phyloP scores from a whole-genome alignment of 257 asterid genomes.

The Solanum corneliomulleri region DNA sequence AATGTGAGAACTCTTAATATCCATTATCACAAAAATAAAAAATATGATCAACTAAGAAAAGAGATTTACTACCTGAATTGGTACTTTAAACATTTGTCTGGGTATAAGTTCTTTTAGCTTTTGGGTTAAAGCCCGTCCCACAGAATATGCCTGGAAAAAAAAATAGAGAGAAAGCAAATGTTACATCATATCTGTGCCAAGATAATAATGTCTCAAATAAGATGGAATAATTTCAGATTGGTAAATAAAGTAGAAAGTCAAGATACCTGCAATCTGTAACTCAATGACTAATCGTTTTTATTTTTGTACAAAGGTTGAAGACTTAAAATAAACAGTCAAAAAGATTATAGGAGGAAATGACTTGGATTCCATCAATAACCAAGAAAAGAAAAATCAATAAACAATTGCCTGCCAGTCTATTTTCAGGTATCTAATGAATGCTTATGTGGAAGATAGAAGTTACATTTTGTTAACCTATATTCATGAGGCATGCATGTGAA shows the following conservation, averaged over 20 bases:
- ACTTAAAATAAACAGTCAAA: neutral
- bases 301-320: neutral
- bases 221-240: neutral
- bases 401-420: neutral
- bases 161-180: neutral
- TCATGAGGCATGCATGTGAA: neutral
- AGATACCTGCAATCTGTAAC: neutral
- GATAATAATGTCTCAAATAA: neutral
- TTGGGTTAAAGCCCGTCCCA: constrained; percentile 97
- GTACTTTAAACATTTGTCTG: constrained; percentile 96
- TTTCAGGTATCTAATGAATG: neutral
- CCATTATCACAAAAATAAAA: neutral
- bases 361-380: neutral
- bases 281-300: neutral
- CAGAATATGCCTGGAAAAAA: constrained; percentile 69
- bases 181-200: neutral
- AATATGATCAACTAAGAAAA: neutral
- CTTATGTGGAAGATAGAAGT: neutral
- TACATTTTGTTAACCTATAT: neutral
- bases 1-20: neutral
- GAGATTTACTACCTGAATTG: constrained; percentile 67
- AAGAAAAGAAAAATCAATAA: neutral
- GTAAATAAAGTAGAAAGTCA: neutral
- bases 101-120: constrained; percentile 95
- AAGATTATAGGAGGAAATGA: neutral